A percentile compares a stretch with the other conserved stretches of the same genome.
Evolutionary conservation across 23 red algal species (phyloP).

Genomic region (Gracilaria domingensis): DNA sequence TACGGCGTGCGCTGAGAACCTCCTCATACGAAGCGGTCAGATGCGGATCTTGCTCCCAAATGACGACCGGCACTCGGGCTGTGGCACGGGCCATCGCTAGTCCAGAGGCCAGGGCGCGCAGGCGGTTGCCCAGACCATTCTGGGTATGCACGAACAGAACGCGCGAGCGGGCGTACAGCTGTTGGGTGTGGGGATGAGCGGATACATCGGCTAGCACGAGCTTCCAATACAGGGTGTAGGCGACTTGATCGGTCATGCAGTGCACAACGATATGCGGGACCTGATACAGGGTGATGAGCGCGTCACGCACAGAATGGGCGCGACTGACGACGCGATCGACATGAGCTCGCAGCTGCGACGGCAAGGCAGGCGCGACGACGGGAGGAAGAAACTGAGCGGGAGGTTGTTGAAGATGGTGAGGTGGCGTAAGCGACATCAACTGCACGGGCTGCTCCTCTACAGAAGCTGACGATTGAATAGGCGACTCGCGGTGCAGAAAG

Average conservation of each 20-base stretch:
- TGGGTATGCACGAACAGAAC: conserved; percentile 73
- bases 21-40: conserved; percentile 51
- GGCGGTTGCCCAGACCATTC: conserved; percentile 79
- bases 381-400: not conserved
- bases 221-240: conserved; percentile 14
- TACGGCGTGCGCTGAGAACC: conserved; percentile 7
- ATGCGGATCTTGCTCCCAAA: conserved; percentile 78
- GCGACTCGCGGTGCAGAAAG: not conserved
- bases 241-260: conserved; percentile 8
- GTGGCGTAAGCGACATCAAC: not conserved
- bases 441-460: not conserved
- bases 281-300: not conserved
- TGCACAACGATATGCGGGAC: conserved; percentile 5
- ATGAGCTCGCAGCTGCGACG: conserved; percentile 19
- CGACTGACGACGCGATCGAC: conserved; percentile 3
- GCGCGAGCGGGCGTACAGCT: conserved; percentile 8
- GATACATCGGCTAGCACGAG: conserved; percentile 30
- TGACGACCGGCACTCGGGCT: conserved; percentile 60
- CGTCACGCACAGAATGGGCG: not conserved
- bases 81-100: conserved; percentile 65
- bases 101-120: conserved; percentile 71
- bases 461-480: not conserved
- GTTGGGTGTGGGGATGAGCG: not conserved
- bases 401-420: not conserved
- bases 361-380: not conserved